Base-by-base conservation (phyloP, 805 yeast genomes). In the Tetrapisispora nanseiensis region DNA sequence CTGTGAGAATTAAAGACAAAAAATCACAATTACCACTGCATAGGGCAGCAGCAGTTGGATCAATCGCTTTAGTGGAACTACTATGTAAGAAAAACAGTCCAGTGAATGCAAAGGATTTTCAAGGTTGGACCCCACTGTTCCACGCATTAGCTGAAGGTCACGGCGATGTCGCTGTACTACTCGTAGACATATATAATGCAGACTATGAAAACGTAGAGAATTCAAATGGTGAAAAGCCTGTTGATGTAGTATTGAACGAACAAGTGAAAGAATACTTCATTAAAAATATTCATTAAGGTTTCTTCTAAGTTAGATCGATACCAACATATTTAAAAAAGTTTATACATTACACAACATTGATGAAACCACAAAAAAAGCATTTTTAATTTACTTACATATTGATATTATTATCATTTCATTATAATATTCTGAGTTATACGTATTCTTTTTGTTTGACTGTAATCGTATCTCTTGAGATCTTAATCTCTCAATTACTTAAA, bases 121-220 rank as follows among this genome's bases (percentile, higher is more conserved):
- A 71, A 41, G 92, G 95, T 0, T 86, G 92, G 87, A 82, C 95
- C 0, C 79, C 95, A 1, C 59, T 90, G 46, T 95, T 86, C 59
- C 95, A 86, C 61, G 95, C 97, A 0, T 63, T 82, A 43, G 86
- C 95, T 0, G 97, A 89, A 61, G 96, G 95, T 0, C 80, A 80
- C 51, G 87, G 82, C 1, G 95, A 84, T 45, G 75, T 76, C 10
- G 95, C 84, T 0, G 67, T 78, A 1, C 54, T 67, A 27, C 63
- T 89, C 37, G 77, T 80, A 2, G 68, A 48, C 19, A 54, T 71
- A 40, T 65, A 71, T 5, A 90, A 90, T 0, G 96, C 95, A 0
- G 86, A 83, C 50, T 59, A 68, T 10, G 45, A 61, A 36, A 40
- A 54, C 18, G 43, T 67, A 12, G 64, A 63, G 39, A 76, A 72